Evolutionary conservation across 352 stramenopile genomes (phyloP).

Genomic region (Hyaloperonospora arabidopsidis): DNA sequence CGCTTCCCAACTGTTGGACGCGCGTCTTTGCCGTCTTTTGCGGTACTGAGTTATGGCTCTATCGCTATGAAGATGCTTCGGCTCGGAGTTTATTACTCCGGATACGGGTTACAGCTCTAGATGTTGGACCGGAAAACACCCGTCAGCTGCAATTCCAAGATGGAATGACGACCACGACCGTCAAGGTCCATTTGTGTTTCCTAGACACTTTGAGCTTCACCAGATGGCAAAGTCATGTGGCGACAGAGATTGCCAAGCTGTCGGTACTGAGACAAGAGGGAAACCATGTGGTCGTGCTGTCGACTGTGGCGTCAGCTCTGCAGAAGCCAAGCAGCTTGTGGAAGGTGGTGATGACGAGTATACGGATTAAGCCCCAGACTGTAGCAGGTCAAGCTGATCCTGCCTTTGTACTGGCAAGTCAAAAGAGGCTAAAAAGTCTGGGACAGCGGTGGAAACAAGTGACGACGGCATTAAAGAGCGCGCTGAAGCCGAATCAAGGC

Average conservation of each 20-base stretch:
- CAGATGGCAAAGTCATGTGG: slow-evolving; percentile 24
- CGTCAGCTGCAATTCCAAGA: slow-evolving; percentile 25
- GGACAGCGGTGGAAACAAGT: slow-evolving; percentile 17
- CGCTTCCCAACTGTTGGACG: slow-evolving; percentile 38
- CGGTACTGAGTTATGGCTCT: slow-evolving; percentile 29
- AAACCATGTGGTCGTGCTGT: slow-evolving; percentile 2
- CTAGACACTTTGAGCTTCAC: slow-evolving; percentile 13
- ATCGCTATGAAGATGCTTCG: slow-evolving; percentile 37
- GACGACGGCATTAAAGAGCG: slow-evolving; percentile 8
- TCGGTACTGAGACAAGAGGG: slow-evolving; percentile 5
- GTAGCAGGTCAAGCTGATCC: slow-evolving; percentile 1
- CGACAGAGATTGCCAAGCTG: slow-evolving; percentile 12
- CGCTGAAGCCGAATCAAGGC: slow-evolving; percentile 6
- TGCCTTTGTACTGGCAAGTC: slow-evolving; percentile 4
- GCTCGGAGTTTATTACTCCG: slow-evolving; percentile 28
- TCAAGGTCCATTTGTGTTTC: slow-evolving; percentile 31
- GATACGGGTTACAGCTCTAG: slow-evolving; percentile 19
- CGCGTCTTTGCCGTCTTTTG: slow-evolving; percentile 41
- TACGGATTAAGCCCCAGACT: slow-evolving; percentile 8
- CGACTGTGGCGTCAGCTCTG: slow-evolving; percentile 7
- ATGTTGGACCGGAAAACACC: slow-evolving; percentile 6
- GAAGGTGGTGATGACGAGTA: slow-evolving; percentile 10
- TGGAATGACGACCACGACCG: background rate
- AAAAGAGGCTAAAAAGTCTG: slow-evolving; percentile 13
- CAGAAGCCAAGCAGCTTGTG: slow-evolving; percentile 20